Evolutionary conservation across 306 rosid genomes (phyloP).

Genomic region (Prinsepia uniflora): DNA sequence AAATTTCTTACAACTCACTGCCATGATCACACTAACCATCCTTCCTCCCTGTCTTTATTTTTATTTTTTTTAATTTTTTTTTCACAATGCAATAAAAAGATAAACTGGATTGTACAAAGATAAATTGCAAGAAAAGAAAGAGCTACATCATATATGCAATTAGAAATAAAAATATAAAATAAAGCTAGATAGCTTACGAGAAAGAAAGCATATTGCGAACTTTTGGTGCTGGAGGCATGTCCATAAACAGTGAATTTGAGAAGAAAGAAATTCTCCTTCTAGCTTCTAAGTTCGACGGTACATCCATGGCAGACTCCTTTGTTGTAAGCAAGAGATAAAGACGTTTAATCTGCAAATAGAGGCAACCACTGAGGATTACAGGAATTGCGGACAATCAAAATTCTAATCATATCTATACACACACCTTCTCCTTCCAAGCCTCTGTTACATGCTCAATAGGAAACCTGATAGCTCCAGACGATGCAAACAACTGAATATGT

Average conservation of each 20-base stretch:
- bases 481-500: constrained; percentile 84
- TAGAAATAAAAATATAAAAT: neutral
- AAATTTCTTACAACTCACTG: neutral
- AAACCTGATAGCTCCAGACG: constrained; percentile 86
- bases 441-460: constrained; percentile 65
- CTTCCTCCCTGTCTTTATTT: neutral
- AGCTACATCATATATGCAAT: constrained; percentile 5
- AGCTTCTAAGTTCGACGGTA: constrained; percentile 96
- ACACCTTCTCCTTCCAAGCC: constrained; percentile 95
- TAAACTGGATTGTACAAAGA: neutral
- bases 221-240: constrained; percentile 94
- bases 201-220: constrained; percentile 98
- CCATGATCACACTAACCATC: neutral
- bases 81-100: neutral
- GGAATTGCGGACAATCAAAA: neutral
- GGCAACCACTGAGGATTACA: neutral
- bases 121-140: neutral
- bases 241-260: constrained; percentile 93
- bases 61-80: too few relatives aligned
- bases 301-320: constrained; percentile 99
- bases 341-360: constrained; percentile 63
- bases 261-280: constrained; percentile 91
- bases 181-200: constrained; percentile 61
- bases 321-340: constrained; percentile 76
- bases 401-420: constrained; percentile 5